Evolutionary conservation across 139 green algal genomes (phyloP).

Genomic region (Klebsormidium nitens): DNA sequence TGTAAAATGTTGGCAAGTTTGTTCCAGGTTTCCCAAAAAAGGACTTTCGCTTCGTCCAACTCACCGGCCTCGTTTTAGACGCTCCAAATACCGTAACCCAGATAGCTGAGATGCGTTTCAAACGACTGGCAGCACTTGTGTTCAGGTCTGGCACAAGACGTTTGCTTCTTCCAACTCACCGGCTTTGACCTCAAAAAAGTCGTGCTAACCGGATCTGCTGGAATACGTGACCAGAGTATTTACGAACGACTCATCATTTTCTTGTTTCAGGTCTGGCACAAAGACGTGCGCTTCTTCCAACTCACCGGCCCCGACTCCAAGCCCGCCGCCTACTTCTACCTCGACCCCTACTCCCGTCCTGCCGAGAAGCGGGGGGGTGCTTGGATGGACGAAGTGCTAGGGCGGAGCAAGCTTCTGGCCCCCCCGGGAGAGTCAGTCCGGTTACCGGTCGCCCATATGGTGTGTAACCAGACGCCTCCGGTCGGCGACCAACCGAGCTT

Average conservation of each 20-base stretch:
- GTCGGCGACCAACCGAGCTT: conserved; percentile 80
- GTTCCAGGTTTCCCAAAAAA: too few relatives aligned
- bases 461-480: conserved; percentile 89
- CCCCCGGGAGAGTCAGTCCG: conserved; percentile 51
- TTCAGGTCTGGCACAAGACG: conserved; percentile 78
- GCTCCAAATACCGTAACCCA: too few relatives aligned
- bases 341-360: conserved; percentile 85
- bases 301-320: conserved; percentile 51
- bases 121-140: too few relatives aligned
- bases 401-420: conserved; percentile 47
- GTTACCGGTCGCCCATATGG: conserved; percentile 94
- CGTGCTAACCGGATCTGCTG: too few relatives aligned
- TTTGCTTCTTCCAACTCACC: conserved; percentile 80
- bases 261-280: conserved; percentile 73
- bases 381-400: conserved; percentile 89
- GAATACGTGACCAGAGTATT: too few relatives aligned
- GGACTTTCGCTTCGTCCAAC: too few relatives aligned
- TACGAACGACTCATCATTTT: too few relatives aligned
- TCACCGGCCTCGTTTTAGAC: too few relatives aligned
- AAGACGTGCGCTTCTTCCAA: conserved; percentile 85
- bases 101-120: too few relatives aligned
- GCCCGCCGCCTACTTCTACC: conserved; percentile 88
- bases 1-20: too few relatives aligned
- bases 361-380: conserved; percentile 93
- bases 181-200: conserved; percentile 48